These are phyloP conservation scores for Spathaspora hagerdaliae DNA, from an alignment of 805 yeast genomes.

Conservation along the genomic window DNA sequence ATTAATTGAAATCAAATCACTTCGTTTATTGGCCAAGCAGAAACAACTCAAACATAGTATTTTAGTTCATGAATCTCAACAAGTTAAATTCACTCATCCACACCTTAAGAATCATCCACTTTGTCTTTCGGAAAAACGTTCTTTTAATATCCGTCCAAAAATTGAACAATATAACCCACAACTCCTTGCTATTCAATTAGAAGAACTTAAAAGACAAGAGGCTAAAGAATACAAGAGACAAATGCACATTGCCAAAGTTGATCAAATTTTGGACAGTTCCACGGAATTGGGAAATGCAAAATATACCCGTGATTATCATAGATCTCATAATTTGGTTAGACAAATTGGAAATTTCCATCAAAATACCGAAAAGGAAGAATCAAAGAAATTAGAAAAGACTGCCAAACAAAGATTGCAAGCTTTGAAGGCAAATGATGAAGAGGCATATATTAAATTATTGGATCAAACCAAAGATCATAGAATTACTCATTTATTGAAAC, in stretches of 20 bases:
- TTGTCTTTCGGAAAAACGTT: slow-evolving; percentile 64
- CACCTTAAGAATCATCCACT: slow-evolving; percentile 49
- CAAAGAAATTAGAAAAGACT: slow-evolving; percentile 67
- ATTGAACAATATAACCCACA: slow-evolving; percentile 72
- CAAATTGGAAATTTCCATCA: slow-evolving; percentile 47
- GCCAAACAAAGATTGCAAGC: slow-evolving; percentile 90
- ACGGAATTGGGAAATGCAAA: slow-evolving; percentile 17
- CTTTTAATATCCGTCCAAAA: slow-evolving; percentile 64
- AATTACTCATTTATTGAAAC: slow-evolving; percentile 77
- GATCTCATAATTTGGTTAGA: slow-evolving; percentile 23
- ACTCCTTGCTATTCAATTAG: slow-evolving; percentile 68
- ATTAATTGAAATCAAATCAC: slow-evolving; percentile 64
- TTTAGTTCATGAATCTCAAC: slow-evolving; percentile 48
- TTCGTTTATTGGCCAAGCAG: slow-evolving; percentile 64
- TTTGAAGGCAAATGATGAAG: slow-evolving; percentile 83
- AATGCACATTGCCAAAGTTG: slow-evolving; percentile 47
- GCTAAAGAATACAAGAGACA: slow-evolving; percentile 45
- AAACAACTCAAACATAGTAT: slow-evolving; percentile 63
- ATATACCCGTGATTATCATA: slow-evolving; percentile 19
- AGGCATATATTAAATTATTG: slow-evolving; percentile 76
- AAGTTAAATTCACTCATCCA: slow-evolving; percentile 53
- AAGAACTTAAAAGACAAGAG: slow-evolving; percentile 65
- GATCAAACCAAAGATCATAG: slow-evolving; percentile 87
- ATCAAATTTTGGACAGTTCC: slow-evolving; percentile 26
- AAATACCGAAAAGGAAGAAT: slow-evolving; percentile 68